These are phyloP conservation scores for Raffaelea ambrosiae DNA, from an alignment of 2,329 filamentous ascomycete genomes.

Conservation along the genomic window DNA sequence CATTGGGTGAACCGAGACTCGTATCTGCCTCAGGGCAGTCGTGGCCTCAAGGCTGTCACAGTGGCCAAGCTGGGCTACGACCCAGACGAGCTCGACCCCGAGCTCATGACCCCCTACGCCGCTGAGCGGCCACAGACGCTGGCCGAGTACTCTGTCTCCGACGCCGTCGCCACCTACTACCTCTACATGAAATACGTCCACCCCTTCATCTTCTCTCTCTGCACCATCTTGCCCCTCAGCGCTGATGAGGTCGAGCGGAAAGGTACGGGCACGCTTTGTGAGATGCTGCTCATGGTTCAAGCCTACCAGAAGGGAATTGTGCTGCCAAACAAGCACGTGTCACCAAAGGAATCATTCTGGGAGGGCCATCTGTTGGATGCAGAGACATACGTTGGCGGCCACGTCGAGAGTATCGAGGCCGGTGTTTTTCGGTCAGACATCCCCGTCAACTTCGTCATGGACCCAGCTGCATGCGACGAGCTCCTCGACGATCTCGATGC, in stretches of 20 bases:
- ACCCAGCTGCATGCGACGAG: constrained; percentile 82
- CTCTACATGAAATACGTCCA: constrained; percentile 99
- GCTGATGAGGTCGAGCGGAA: constrained; percentile 91
- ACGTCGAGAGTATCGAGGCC: constrained; percentile 98
- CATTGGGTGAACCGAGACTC: constrained; percentile 98
- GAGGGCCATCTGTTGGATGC: constrained; percentile 94
- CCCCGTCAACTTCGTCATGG: constrained; percentile 87
- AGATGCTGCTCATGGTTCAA: constrained; percentile 99
- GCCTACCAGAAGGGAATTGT: constrained; percentile 89
- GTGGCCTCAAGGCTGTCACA: constrained; percentile 94
- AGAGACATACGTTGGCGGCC: constrained; percentile 95
- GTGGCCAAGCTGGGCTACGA: constrained; percentile 98
- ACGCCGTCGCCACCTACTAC: constrained; percentile 97
- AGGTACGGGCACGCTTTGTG: constrained; percentile 95
- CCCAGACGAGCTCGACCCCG: constrained; percentile 93
- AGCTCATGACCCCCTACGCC: constrained; percentile 92
- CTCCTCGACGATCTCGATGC: constrained; percentile 78
- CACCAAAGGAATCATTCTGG: constrained; percentile 89
- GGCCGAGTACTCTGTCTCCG: constrained; percentile 96
- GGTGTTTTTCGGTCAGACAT: constrained; percentile 96
- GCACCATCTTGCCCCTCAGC: constrained; percentile 88
- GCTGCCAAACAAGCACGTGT: constrained; percentile 89
- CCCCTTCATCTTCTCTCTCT: constrained; percentile 97
- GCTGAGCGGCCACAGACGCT: constrained; percentile 85
- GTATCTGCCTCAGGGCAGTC: constrained; percentile 92